Percentiles rank a stretch among this genome's conserved stretches.
Evolutionary conservation across 2,329 filamentous ascomycete genomes (phyloP).

Genomic region (Pseudogymnoascus sp.): DNA sequence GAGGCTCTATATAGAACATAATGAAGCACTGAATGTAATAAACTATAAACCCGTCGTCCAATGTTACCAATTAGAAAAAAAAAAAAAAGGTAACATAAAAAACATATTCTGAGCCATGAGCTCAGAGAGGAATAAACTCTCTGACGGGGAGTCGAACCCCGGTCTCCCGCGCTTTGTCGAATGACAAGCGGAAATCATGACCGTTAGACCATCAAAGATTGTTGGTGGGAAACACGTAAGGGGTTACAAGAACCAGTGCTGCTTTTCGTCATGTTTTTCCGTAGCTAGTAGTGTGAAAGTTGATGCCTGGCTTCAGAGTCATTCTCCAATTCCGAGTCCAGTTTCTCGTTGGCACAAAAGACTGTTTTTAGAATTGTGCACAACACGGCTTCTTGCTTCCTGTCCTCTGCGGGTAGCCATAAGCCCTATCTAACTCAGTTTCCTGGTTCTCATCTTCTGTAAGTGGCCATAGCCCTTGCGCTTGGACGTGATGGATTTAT

Average conservation of each 20-base stretch:
- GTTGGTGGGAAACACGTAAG: not conserved
- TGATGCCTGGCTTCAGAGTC: not conserved
- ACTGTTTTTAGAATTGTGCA: not conserved
- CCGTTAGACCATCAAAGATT: conserved; percentile 22
- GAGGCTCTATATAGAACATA: not conserved
- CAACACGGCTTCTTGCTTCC: not conserved
- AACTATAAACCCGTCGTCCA: not conserved
- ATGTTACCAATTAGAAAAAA: not conserved
- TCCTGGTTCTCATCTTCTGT: not conserved
- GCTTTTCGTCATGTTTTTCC: not conserved
- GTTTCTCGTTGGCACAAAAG: not conserved
- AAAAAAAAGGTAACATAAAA: not conserved
- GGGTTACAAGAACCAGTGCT: not conserved
- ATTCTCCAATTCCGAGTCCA: not conserved
- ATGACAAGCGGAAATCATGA: conserved; percentile 24
- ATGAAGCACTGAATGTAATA: not conserved
- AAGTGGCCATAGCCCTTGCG: not conserved
- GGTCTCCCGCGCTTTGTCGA: conserved; percentile 20
- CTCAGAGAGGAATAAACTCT: conserved; percentile 13
- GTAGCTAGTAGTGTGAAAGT: not conserved
- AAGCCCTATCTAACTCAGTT: not conserved
- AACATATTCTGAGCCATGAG: not conserved
- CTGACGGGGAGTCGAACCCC: conserved; percentile 24
- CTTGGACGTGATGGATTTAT: not conserved
- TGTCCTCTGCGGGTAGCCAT: not conserved